phyloP scores from a whole-genome alignment of 2,329 filamentous ascomycete species.

The Colletotrichum gloeosporioides region DNA sequence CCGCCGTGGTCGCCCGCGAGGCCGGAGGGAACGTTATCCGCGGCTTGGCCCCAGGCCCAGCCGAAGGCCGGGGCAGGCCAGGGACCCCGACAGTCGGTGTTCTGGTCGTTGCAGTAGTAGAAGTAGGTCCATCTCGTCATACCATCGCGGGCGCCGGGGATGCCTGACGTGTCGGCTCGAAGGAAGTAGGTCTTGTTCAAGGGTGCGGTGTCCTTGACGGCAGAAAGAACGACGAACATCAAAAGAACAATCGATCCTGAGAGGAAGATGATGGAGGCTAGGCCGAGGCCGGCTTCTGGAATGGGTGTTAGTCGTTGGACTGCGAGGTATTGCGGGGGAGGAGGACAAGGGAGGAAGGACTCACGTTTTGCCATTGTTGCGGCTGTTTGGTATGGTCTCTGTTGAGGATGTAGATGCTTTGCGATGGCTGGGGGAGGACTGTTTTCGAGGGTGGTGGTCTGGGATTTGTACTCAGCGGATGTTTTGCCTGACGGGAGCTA shows the following conservation, averaged over 20 bases:
- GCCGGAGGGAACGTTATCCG: slow-evolving; percentile 45
- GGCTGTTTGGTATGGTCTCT: background rate
- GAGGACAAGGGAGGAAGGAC: background rate
- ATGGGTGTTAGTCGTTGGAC: slow-evolving; percentile 10
- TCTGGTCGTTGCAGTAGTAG: slow-evolving; percentile 73
- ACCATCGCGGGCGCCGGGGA: slow-evolving; percentile 66
- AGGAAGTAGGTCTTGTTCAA: slow-evolving; percentile 87
- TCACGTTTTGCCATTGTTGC: slow-evolving; percentile 10
- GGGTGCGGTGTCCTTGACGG: slow-evolving; percentile 52
- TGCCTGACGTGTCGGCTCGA: slow-evolving; percentile 75
- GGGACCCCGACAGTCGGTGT: slow-evolving; percentile 67
- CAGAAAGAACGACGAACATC: slow-evolving; percentile 65
- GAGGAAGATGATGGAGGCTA: slow-evolving; percentile 53
- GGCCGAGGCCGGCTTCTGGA: slow-evolving; percentile 46
- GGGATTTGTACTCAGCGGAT: slow-evolving; percentile 11
- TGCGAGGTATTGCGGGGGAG: background rate
- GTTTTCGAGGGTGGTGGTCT: background rate
- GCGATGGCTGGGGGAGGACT: background rate
- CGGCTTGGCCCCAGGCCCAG: slow-evolving; percentile 67
- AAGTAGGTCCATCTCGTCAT: slow-evolving; percentile 90
- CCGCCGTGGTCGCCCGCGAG: slow-evolving; percentile 58
- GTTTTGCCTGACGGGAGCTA: background rate
- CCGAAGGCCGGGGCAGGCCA: slow-evolving; percentile 72
- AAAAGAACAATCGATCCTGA: slow-evolving; percentile 58
- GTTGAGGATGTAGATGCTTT: background rate